These are phyloP conservation scores for Barbarea vulgaris DNA, from an alignment of 345 rosid genomes.

Conservation along the genomic window DNA sequence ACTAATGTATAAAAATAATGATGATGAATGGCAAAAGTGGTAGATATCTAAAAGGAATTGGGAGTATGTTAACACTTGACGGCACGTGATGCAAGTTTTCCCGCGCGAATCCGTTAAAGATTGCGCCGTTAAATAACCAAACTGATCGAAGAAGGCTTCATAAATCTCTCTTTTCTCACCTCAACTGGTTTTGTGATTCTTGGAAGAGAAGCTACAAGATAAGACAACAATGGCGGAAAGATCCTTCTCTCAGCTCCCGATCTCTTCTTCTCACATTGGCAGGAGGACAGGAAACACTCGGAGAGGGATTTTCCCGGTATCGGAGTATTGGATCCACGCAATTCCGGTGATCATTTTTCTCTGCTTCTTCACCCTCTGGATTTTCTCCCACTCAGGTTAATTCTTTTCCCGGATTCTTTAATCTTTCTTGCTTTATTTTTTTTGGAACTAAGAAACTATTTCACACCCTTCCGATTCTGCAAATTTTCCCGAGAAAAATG, in stretches of 20 bases:
- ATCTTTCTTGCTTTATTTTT: background rate
- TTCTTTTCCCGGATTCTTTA: background rate
- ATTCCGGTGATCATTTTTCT: slow-evolving; percentile 54
- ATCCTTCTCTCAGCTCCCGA: slow-evolving; percentile 40
- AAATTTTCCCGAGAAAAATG: background rate
- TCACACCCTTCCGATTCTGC: background rate
- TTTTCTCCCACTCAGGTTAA: slow-evolving; percentile 60
- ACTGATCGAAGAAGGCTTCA: slow-evolving; percentile 13
- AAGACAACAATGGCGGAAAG: slow-evolving; percentile 42
- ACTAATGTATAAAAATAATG: background rate
- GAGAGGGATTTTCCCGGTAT: slow-evolving; percentile 32
- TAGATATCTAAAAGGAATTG: background rate
- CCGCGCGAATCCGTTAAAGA: slow-evolving; percentile 31
- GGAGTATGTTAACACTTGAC: background rate
- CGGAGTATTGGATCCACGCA: slow-evolving; percentile 49
- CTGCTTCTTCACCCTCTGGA: slow-evolving; percentile 68
- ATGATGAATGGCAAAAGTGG: slow-evolving; percentile 3
- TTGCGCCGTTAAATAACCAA: slow-evolving; percentile 15
- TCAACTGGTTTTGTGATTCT: slow-evolving; percentile 8
- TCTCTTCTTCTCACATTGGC: slow-evolving; percentile 39
- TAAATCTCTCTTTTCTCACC: background rate
- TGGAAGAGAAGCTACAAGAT: slow-evolving; percentile 19
- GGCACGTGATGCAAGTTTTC: slow-evolving; percentile 26
- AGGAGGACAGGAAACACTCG: slow-evolving; percentile 27
- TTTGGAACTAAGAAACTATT: background rate